Percentiles rank a stretch among this genome's conserved stretches.
phyloP scores from a whole-genome alignment of 441 rosid genomes.

The Arabidopsis lyrata region DNA sequence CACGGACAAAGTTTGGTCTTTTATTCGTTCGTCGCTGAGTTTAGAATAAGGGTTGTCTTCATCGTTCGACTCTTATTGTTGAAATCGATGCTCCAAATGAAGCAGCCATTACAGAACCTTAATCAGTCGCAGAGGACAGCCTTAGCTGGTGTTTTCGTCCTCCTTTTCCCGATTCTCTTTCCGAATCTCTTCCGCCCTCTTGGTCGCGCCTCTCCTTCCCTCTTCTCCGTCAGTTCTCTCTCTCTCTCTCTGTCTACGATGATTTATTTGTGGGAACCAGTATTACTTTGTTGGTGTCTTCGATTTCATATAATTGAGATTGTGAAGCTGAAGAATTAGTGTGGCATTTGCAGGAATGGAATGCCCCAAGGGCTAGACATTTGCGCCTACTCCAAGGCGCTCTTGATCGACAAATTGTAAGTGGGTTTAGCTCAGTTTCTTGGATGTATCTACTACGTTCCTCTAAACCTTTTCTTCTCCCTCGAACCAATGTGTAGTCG shows the following conservation, averaged over 20 bases:
- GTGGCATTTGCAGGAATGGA: slow-evolving; percentile 80
- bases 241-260: neutral
- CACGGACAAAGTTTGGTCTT: slow-evolving; percentile 26
- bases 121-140: slow-evolving; percentile 63
- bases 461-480: slow-evolving; percentile 1
- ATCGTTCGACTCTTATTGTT: neutral
- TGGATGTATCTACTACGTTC: neutral
- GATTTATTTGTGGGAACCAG: neutral
- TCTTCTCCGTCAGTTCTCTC: slow-evolving; percentile 70
- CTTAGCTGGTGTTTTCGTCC: slow-evolving; percentile 54
- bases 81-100: slow-evolving; percentile 43
- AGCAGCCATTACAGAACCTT: slow-evolving; percentile 48
- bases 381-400: slow-evolving; percentile 68
- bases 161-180: slow-evolving; percentile 65
- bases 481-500: slow-evolving; percentile 49
- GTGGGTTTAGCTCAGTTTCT: slow-evolving; percentile 40
- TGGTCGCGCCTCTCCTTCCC: slow-evolving; percentile 75
- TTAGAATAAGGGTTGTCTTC: slow-evolving; percentile 6
- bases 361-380: slow-evolving; percentile 85
- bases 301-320: neutral
- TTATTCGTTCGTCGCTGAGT: slow-evolving; percentile 15
- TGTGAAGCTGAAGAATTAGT: slow-evolving; percentile 13
- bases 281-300: neutral
- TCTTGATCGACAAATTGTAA: slow-evolving; percentile 65
- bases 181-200: slow-evolving; percentile 78